phyloP scores from a whole-genome alignment of 108 stramenopile species.

The Discostella stelligeroides region DNA sequence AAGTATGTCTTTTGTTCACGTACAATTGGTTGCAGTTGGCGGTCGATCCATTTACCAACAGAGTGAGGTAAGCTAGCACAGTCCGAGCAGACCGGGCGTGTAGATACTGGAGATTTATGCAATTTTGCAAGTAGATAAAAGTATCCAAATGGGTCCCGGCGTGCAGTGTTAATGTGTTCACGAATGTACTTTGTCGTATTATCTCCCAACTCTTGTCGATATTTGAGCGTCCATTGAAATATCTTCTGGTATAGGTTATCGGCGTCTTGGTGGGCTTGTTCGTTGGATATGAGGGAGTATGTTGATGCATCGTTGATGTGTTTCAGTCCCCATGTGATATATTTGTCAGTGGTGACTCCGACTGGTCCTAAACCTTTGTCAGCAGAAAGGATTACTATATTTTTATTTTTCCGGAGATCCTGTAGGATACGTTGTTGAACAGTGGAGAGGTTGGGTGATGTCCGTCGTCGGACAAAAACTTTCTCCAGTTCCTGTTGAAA shows the following conservation, averaged over 20 bases:
- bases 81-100: slow-evolving; percentile 3
- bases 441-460: too few relatives aligned
- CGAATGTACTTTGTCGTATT: not conserved
- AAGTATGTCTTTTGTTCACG: not conserved
- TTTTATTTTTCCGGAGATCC: not conserved
- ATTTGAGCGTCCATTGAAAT: not conserved
- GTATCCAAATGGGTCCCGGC: too few relatives aligned
- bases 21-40: not conserved
- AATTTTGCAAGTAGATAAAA: not conserved
- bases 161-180: not conserved
- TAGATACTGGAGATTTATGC: not conserved
- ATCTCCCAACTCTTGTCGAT: not conserved
- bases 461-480: too few relatives aligned
- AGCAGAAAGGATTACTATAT: too few relatives aligned
- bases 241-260: not conserved
- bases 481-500: too few relatives aligned
- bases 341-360: not conserved
- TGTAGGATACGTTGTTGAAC: too few relatives aligned
- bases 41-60: slow-evolving; percentile 6
- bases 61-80: not conserved
- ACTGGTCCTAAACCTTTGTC: not conserved
- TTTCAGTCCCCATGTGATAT: not conserved
- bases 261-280: not conserved
- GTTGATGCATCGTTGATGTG: not conserved
- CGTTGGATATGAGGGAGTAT: not conserved